Base-by-base conservation (phyloP, 208 protist genomes). In the Trypanosoma cruzi region DNA sequence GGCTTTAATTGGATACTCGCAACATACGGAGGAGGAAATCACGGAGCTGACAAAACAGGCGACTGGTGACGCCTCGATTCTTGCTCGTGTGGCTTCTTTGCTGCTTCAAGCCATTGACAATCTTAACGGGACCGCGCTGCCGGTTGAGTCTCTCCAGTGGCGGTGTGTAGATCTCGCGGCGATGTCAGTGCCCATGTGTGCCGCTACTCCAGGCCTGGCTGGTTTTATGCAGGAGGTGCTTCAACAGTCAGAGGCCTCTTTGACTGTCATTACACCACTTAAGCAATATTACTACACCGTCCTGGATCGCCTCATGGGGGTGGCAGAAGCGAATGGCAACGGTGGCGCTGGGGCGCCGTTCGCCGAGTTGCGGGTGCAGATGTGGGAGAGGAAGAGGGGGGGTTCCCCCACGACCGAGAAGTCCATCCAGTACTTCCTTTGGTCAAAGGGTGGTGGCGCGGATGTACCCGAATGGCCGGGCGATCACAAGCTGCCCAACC, bases 71-170 rank as follows among this genome's bases (percentile, higher is more conserved):
- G 48, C 32, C 2, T 69, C 68, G 34, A 42, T 68, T 57, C 36
- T 68, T 54, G 55, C 73, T 40, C 58, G 64, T 42, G 48, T 50
- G 20, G 32, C 54, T 14, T 68, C 77, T 31, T 53, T 59, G 24
- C 65, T 77, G 10, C 24, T 93, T 40, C 54, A 67, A 29, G 54
- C 65, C 5, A 67, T 90, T 36, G 53, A 75, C 24, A 62, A 77
- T 22, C 4, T 84, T 20, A 49, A 68, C 6, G 82, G 75, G 29
- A 65, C 69, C 11, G 70, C 76, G 14, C 36, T 93, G 4, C 87
- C 84, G 13, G 63, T 80, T 18, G 87, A 93, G 28, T 85, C 69
- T 77, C 53, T 87, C 7, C 84, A 88, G 37, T 59, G 55, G 31
- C 60, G 71, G 36, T 82, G 86, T 55, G 34, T 89, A 16, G 53